Evolutionary conservation across 768 basidiomycete genomes (phyloP).

Genomic region (Macrolepiota dolichaula): DNA sequence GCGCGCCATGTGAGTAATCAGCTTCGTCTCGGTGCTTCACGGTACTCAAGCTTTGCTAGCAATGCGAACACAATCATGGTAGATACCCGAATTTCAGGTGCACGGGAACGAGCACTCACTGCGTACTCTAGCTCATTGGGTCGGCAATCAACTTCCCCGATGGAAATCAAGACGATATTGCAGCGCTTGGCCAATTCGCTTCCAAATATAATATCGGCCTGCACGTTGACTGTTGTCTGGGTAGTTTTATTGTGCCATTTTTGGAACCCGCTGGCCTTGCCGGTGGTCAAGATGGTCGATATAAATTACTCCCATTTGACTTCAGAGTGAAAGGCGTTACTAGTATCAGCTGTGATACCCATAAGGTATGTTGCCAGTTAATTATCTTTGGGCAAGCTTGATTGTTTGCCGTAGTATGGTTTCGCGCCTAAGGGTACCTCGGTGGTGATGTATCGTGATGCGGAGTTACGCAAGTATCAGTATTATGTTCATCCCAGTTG

Average conservation of each 20-base stretch:
- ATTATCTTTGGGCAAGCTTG: background rate
- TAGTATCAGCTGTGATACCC: constrained; percentile 93
- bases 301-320: constrained; percentile 73
- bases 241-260: constrained; percentile 93
- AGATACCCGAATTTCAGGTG: constrained; percentile 8
- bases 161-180: constrained; percentile 85
- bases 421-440: constrained; percentile 96
- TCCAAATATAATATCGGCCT: constrained; percentile 72
- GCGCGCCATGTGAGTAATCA: constrained; percentile 75
- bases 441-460: constrained; percentile 89
- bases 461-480: constrained; percentile 74
- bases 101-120: background rate
- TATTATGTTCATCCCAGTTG: constrained; percentile 85
- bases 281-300: constrained; percentile 49
- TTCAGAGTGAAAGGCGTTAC: constrained; percentile 91
- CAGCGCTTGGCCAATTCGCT: constrained; percentile 73
- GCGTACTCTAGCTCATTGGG: constrained; percentile 61
- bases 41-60: constrained; percentile 31
- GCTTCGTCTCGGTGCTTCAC: constrained; percentile 1
- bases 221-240: constrained; percentile 94
- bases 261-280: constrained; percentile 76
- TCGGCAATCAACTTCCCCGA: constrained; percentile 86
- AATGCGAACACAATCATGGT: constrained; percentile 91
- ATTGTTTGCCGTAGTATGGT: constrained; percentile 58
- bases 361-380: constrained; percentile 56